These are phyloP conservation scores for Aeminium ludgeri DNA, from an alignment of 495 filamentous ascomycete genomes.

Conservation along the genomic window DNA sequence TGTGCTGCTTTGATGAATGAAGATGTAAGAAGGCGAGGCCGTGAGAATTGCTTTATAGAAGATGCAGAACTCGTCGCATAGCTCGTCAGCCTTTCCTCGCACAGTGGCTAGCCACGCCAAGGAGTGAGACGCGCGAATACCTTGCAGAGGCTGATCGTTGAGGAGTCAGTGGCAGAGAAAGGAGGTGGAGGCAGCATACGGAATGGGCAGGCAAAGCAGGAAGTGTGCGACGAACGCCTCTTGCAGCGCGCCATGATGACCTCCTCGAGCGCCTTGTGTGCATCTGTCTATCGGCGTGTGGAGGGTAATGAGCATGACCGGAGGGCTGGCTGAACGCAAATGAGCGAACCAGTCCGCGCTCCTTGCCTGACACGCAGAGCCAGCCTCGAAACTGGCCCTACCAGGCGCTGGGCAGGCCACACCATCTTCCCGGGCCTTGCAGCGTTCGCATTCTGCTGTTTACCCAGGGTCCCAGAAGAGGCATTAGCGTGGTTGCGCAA, in stretches of 20 bases:
- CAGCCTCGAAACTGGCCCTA: background rate
- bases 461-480: background rate
- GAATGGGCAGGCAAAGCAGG: conserved; percentile 5
- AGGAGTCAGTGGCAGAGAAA: background rate
- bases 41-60: conserved; percentile 2
- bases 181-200: conserved; percentile 1
- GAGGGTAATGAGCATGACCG: conserved; percentile 8
- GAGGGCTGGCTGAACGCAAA: conserved; percentile 9
- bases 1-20: background rate
- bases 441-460: conserved; percentile 10
- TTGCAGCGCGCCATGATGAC: conserved; percentile 6
- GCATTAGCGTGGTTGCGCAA: conserved; percentile 1
- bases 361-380: conserved; percentile 2
- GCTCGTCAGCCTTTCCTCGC: conserved; percentile 1
- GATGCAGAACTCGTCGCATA: background rate
- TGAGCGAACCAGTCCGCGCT: conserved; percentile 9
- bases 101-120: background rate
- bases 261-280: background rate
- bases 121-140: background rate
- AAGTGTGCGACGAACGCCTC: conserved; percentile 8
- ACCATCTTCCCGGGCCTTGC: conserved; percentile 4
- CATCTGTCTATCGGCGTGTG: conserved; percentile 2
- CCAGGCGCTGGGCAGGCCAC: no score
- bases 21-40: background rate
- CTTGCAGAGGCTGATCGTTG: conserved; percentile 5